Conservation (phyloP, 1,284 basidiomycete species). For the Coniferiporia sulphurascens region DNA sequence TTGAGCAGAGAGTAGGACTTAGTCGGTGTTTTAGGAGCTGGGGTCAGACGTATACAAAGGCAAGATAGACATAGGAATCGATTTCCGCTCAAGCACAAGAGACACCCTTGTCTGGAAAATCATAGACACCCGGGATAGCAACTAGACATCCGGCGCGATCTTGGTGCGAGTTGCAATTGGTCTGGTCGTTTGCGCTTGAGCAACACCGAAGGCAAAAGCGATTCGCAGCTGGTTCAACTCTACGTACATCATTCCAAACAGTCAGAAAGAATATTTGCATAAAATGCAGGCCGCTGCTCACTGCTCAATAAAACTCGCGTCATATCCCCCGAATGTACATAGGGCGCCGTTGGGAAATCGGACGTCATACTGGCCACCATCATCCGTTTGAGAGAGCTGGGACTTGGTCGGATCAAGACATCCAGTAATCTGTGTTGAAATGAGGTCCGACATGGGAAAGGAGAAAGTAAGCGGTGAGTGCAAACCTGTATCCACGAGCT, state of each 20-base stretch:
- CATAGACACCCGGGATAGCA: constrained; percentile 42
- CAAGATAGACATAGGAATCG: neutral
- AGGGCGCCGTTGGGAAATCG: constrained; percentile 49
- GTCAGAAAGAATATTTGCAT: constrained; percentile 1
- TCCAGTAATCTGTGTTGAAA: constrained; percentile 39
- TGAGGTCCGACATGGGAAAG: constrained; percentile 3
- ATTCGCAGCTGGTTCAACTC: constrained; percentile 41
- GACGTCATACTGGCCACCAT: constrained; percentile 46
- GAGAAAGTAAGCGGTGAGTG: neutral
- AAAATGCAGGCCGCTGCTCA: constrained; percentile 25
- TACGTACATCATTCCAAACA: constrained; percentile 20
- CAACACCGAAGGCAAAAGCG: constrained; percentile 51
- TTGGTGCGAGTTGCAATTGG: constrained; percentile 47
- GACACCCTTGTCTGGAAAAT: constrained; percentile 34
- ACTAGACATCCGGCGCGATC: constrained; percentile 39
- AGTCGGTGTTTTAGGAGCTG: no score
- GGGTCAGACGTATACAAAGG: no score
- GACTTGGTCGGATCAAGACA: constrained; percentile 40
- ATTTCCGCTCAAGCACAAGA: constrained; percentile 30
- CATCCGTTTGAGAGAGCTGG: constrained; percentile 33
- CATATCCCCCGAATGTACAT: constrained; percentile 46
- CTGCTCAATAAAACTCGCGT: constrained; percentile 49
- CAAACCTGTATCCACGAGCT: constrained; percentile 41
- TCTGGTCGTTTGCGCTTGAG: constrained; percentile 36
- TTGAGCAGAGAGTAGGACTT: no score